Base-by-base conservation (phyloP, 345 rosid genomes). In the Salix purpurea region DNA sequence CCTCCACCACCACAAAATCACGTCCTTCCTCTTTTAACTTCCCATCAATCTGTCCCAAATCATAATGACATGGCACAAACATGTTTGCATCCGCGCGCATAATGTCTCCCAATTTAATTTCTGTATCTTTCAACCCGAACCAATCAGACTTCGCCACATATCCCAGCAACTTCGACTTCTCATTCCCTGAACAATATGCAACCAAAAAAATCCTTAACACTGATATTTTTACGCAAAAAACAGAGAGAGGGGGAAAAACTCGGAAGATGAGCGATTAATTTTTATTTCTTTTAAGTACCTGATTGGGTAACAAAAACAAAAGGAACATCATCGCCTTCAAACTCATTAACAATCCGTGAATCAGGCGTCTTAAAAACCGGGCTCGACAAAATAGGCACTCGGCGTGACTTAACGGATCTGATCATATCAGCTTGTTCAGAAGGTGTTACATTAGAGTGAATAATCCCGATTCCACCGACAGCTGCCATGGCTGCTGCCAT, bases 401-500 rank as follows among this genome's bases (percentile, higher is more conserved):
- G 77, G 19, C 87, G 93, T 5, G 94, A 88, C 84, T 96, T 96
- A 21, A 89, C 98, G 48, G 87, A 84, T 21, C 90, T 80, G 54
- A 96, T 82, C 32, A 89, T 75, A 4, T 84, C 71, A 5, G 97
- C 97, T 69, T 96, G 99, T n/a, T 85, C 79, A 1, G 88, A 80
- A 21, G 93, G 75, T 42, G 87, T 69, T 52, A 81, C 80, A 81
- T 93, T 96, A 67, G 88, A 90, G 81, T 96, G 98, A 44, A 96
- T 83, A 74, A 93, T 83, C 54, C 94, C 96, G 12, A 96, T 90
- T 26, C 92, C 91, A 0, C 99, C 98, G 2, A 93, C 81, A 0
- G 97, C 83, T 10, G 99, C 98, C 96, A 95, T 89, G 70, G 97
- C 86, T 18, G 97, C 82, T 30, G 97, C 99, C 98, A 93, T 93